Base-by-base conservation (phyloP, 805 yeast genomes). In the Hanseniaspora meyeri region DNA sequence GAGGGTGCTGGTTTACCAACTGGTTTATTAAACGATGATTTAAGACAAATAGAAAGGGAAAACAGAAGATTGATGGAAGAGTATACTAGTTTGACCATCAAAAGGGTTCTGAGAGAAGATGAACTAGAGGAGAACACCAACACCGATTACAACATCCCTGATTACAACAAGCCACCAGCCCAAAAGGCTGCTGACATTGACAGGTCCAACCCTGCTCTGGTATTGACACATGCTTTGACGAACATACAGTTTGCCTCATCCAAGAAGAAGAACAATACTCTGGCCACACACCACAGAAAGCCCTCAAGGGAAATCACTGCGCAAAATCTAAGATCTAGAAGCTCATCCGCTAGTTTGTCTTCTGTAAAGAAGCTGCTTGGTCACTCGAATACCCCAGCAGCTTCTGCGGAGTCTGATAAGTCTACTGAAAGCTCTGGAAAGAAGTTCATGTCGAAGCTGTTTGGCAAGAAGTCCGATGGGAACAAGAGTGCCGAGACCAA, bases 21-120 rank as follows among this genome's bases (percentile, higher is more conserved):
- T 32, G 24, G 17, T 39, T 16, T 24, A 29, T 6, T 16, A 6
- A 1, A 40, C 5, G 39, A 53, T 16, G 51, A 53, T n/a, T 1
- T 14, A 3, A 53, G 57, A 46, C 51, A 31, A 27, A 53, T 20
- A 10, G 58, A 56, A 38, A 49, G 55, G 32, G 58, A 56, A 50
- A 56, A 45, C n/a, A 50, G 58, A 56, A 56, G 51, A 51, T 39
- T 56, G 14, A 56, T 56, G 58, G 58, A 56, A 40, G 48, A 56
- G 24, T 56, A 56, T 40, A 56, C 58, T 10, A 50, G 55, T 8
- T 36, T 46, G 16, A 56, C 58, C 8, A 43, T 56, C 17, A 56
- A 40, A 19, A 45, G 58, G 39, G 53, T 50, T 8, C 24, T 56
- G 34, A 45, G 37, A 32, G 58, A 56, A 39, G 58, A 56, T 20